These are phyloP conservation scores for Trichomonas gallinae DNA, from an alignment of 208 protist genomes.

Conservation along the genomic window DNA sequence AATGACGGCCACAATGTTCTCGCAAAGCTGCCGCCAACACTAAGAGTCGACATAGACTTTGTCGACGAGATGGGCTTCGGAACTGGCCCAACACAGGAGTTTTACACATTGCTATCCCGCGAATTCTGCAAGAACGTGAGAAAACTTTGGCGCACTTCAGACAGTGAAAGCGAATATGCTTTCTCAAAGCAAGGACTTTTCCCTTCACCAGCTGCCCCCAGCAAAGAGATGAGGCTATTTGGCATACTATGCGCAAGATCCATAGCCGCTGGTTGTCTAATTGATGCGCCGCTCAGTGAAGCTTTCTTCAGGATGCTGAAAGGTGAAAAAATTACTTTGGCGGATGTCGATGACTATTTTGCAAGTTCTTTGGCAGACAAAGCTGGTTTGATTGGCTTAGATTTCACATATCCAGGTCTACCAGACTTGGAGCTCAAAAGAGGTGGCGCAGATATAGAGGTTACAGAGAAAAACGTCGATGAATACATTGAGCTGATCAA, in stretches of 20 bases:
- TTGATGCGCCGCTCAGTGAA: background rate
- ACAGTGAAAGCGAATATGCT: background rate
- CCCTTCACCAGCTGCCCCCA: background rate
- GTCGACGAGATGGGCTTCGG: background rate
- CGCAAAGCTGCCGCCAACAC: background rate
- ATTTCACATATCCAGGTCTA: background rate
- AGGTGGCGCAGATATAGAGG: background rate
- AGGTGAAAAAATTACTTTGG: background rate
- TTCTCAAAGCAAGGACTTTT: background rate
- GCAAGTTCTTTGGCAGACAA: background rate
- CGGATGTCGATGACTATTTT: background rate
- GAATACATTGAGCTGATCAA: background rate
- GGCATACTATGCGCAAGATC: background rate
- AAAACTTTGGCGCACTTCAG: background rate
- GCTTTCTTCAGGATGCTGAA: background rate
- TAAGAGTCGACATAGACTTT: background rate
- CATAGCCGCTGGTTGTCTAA: background rate
- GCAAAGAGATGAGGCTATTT: background rate
- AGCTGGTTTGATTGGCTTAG: background rate
- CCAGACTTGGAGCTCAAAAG: background rate
- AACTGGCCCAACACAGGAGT: background rate
- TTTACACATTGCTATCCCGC: background rate
- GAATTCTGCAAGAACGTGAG: background rate
- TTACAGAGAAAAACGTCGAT: background rate
- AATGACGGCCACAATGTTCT: background rate